Base-by-base conservation (phyloP, 1,139 yeast species). In the Debaryomyces nepalensis region DNA sequence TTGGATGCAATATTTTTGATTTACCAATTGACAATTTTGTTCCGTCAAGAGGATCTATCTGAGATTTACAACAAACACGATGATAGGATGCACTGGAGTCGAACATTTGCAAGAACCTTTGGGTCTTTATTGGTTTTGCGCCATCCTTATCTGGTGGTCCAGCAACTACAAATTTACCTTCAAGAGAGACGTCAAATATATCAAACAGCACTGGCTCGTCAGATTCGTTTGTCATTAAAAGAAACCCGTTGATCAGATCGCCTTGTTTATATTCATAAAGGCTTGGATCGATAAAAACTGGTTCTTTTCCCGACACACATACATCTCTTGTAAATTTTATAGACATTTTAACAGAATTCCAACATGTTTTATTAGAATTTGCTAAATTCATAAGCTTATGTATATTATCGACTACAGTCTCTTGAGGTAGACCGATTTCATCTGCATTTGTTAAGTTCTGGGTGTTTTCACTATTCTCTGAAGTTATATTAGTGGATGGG, bases 81-180 rank as follows among this genome's bases (percentile, higher is more conserved):
- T 65, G 64, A 64, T 66, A 71, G 26, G 73, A 64, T 2, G 74
- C 77, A 32, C 61, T 57, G 44, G 71, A 70, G 48, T 73, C 78
- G 51, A 66, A 70, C 77, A 73, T 72, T 45, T 73, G 73, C 47
- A 73, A 54, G 42, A 66, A 66, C 41, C 59, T 64, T 32, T 54
- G 55, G 26, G 53, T 39, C 20, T 47, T 48, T 3, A 54, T 48
- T 10, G 58, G 63, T 8, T 42, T 47, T 23, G 42, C 45, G 11
- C 48, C 50, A 9, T 26, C 19, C 3, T 30, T 19, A 44, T 51
- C 44, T 19, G 37, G 40, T 4, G 26, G 9, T 43, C 52, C 48
- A 7, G 51, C 35, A 26, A 63, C 50, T 43, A 50, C 48, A 29
- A 62, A 53, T 26, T 54, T 58, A 1, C 77, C 77, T 52, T 73